These are phyloP conservation scores for Mycena indigotica DNA, from an alignment of 768 basidiomycete species.

Conservation along the genomic window DNA sequence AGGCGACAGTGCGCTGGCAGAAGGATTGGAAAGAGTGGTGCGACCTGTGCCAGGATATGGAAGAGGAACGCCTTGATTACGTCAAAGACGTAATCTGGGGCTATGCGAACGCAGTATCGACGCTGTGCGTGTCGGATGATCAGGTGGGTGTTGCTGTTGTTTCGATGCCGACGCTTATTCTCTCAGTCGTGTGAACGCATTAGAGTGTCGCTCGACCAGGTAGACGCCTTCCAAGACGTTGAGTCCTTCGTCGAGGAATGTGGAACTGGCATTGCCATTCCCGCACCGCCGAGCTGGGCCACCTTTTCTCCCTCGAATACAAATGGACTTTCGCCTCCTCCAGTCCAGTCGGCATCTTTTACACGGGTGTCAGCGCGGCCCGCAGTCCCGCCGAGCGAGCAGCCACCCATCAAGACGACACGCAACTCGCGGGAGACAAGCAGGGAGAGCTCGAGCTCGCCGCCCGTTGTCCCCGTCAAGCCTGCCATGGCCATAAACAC, in stretches of 20 bases:
- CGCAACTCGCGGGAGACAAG: background rate
- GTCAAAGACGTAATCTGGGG: constrained; percentile 94
- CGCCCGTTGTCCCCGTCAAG: constrained; percentile 17
- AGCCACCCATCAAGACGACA: background rate
- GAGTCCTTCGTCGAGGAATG: constrained; percentile 85
- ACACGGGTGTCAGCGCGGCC: background rate
- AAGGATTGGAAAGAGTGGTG: constrained; percentile 91
- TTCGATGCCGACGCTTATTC: background rate
- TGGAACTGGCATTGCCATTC: constrained; percentile 84
- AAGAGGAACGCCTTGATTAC: constrained; percentile 89
- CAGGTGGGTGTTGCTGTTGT: constrained; percentile 57
- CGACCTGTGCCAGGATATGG: constrained; percentile 91
- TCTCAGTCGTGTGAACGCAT: constrained; percentile 86
- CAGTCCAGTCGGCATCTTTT: constrained; percentile 63
- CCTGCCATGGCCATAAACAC: background rate
- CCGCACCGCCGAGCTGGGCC: constrained; percentile 83
- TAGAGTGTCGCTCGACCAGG: constrained; percentile 80
- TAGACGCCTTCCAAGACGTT: constrained; percentile 86
- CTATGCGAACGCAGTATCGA: constrained; percentile 92
- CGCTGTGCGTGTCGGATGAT: constrained; percentile 91
- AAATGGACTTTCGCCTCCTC: constrained; percentile 32
- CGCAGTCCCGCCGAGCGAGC: background rate
- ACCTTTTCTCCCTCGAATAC: background rate
- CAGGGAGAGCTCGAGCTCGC: constrained; percentile 18
- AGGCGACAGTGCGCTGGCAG: constrained; percentile 85